Base-by-base conservation (phyloP, 768 basidiomycete genomes). In the Boletales sp. region DNA sequence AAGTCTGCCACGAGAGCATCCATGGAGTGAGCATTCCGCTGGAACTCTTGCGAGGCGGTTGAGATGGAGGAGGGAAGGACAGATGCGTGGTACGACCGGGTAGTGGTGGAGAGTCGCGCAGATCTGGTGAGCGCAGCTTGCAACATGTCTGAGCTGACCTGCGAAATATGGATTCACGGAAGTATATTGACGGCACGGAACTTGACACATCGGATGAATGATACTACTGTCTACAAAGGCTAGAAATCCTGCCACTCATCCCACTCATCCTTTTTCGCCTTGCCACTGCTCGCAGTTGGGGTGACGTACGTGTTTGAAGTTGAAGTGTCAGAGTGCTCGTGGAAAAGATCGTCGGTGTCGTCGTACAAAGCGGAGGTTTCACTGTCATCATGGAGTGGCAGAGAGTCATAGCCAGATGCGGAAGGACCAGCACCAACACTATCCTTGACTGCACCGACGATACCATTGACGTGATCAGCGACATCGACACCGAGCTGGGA, bases 161-260 rank as follows among this genome's bases (percentile, higher is more conserved):
- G 25, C 7, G 25, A 28, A 28, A 28, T 28, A 28, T 4, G 25
- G 25, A 28, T 1, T 28, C 4, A 5, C 6, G 7, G 25, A 28
- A 28, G 25, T 28, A 31, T 28, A 49, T 25, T 28, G 13, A 25
- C 52, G 54, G 59, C 13, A 60, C 63, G 63, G 63, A 65, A 54
- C 63, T 49, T 55, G 45, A n/a, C 14, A 25, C 12, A 25, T 47
- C 57, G 60, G 56, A 32, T 53, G 5, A 28, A 17, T 11, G 40
- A 36, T 48, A n/a, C 25, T 42, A 36, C 33, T 41, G 41, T 43
- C 39, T 48, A 49, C 36, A 21, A 33, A 36, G 43, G 48, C 72
- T 80, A 90, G 57, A 89, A 89, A 63, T 87, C 86, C 67, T 89
- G 83, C 87, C 87, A 90, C 43, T 87, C 87, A 54, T 84, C 82